A percentile compares a stretch with the other conserved stretches of the same genome.
Evolutionary conservation across 2,329 filamentous ascomycete genomes (phyloP).

Genomic region (Aspergillus fumigatus): DNA sequence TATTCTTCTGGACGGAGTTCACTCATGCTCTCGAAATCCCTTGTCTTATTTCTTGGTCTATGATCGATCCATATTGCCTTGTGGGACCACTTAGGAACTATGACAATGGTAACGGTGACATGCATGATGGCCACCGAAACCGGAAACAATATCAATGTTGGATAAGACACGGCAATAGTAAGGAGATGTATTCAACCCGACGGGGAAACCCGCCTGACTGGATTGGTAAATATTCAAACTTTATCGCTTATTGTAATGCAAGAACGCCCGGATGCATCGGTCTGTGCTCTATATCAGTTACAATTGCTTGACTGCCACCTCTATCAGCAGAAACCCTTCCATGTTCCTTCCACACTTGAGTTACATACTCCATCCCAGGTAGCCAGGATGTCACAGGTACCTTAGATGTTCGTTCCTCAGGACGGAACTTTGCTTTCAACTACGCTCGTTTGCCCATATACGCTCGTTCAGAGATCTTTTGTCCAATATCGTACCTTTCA

Average conservation of each 20-base stretch:
- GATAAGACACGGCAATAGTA: neutral
- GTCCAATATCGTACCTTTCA: constrained; percentile 5
- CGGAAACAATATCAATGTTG: constrained; percentile 14
- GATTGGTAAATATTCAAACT: neutral
- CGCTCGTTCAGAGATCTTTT: neutral
- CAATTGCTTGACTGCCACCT: neutral
- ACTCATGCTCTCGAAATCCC: neutral
- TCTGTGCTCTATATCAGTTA: neutral
- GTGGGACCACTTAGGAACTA: neutral
- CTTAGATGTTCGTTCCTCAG: neutral
- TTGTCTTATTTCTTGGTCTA: neutral
- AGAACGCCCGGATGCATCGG: neutral
- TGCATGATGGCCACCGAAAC: constrained; percentile 13
- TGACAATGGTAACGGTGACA: constrained; percentile 7
- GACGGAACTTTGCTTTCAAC: neutral
- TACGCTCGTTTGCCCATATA: neutral
- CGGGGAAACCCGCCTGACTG: neutral
- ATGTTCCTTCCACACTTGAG: neutral
- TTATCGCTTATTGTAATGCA: neutral
- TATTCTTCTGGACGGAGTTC: neutral
- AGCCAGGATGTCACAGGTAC: neutral
- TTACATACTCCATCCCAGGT: neutral
- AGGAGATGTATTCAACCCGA: neutral
- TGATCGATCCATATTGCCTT: neutral
- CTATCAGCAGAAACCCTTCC: neutral